Percentiles rank a stretch among this genome's conserved stretches.
phyloP scores from a whole-genome alignment of 768 basidiomycete genomes.

The Austroboletus eburneus region DNA sequence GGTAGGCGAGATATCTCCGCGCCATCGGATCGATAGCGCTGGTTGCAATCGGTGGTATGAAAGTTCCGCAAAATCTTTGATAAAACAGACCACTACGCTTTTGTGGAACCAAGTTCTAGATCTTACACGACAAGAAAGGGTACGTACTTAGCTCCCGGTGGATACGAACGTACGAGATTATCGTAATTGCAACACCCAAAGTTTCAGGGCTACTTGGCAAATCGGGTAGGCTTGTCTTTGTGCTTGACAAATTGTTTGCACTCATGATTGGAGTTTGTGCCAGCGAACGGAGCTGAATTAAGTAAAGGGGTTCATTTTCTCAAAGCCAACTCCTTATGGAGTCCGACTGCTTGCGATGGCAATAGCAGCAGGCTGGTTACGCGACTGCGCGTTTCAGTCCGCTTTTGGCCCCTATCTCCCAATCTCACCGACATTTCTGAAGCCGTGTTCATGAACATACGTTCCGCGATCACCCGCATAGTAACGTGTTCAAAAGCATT shows the following conservation, averaged over 20 bases:
- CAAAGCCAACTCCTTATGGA: neutral
- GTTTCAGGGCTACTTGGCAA: conserved; percentile 8
- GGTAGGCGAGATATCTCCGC: neutral
- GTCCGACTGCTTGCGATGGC: neutral
- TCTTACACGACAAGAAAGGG: neutral
- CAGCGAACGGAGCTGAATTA: neutral
- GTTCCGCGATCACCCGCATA: conserved; percentile 12
- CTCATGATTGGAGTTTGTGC: neutral
- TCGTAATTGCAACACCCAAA: conserved; percentile 9
- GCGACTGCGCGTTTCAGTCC: conserved; percentile 10
- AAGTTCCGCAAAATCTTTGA: too few species aligned
- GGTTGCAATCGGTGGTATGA: too few species aligned
- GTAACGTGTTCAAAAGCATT: neutral
- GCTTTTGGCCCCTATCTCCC: too few species aligned
- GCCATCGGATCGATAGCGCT: too few species aligned
- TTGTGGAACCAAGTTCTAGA: neutral
- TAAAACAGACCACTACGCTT: neutral
- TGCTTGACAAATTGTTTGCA: neutral
- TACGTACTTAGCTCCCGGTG: neutral
- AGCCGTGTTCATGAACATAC: neutral
- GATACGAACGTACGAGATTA: neutral
- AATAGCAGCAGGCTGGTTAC: neutral
- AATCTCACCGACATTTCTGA: neutral
- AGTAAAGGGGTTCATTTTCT: neutral
- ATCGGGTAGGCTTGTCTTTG: neutral